Evolutionary conservation across 345 rosid species (phyloP).

Genomic region (Stellera chamaejasme): DNA sequence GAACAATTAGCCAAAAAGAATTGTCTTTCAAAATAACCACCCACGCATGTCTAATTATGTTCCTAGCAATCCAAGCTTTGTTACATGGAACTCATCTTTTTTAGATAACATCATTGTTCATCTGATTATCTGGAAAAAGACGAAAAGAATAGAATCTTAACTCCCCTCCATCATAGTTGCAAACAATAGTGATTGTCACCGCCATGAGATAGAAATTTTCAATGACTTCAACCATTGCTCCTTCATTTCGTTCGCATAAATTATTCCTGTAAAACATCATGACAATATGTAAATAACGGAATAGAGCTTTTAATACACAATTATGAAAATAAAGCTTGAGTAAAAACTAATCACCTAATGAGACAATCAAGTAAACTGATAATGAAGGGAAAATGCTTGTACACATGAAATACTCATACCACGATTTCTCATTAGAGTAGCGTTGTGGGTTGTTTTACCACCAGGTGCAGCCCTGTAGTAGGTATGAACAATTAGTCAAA

Average conservation of each 20-base stretch:
- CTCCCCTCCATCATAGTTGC: constrained; percentile 96
- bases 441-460: constrained; percentile 73
- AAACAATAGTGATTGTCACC: constrained; percentile 81
- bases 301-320: neutral
- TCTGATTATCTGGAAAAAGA: neutral
- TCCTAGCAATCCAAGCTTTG: neutral
- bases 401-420: constrained; percentile 34
- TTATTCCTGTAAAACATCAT: constrained; percentile 47
- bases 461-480: constrained; percentile 91
- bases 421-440: constrained; percentile 76
- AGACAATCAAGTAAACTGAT: neutral
- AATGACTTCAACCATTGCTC: constrained; percentile 73
- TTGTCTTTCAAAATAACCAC: neutral
- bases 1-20: constrained; percentile 12
- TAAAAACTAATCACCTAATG: constrained; percentile 3
- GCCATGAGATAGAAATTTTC: constrained; percentile 95
- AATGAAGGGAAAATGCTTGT: neutral
- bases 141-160: constrained; percentile 29
- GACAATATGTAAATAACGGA: constrained; percentile 6
- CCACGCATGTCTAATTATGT: neutral
- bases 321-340: constrained; percentile 1
- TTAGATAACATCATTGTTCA: too few relatives aligned
- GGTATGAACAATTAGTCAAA: constrained; percentile 14
- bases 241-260: constrained; percentile 93
- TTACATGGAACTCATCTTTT: neutral